Base-by-base conservation (phyloP, 2,329 filamentous ascomycete genomes). In the Hortaea werneckii region DNA sequence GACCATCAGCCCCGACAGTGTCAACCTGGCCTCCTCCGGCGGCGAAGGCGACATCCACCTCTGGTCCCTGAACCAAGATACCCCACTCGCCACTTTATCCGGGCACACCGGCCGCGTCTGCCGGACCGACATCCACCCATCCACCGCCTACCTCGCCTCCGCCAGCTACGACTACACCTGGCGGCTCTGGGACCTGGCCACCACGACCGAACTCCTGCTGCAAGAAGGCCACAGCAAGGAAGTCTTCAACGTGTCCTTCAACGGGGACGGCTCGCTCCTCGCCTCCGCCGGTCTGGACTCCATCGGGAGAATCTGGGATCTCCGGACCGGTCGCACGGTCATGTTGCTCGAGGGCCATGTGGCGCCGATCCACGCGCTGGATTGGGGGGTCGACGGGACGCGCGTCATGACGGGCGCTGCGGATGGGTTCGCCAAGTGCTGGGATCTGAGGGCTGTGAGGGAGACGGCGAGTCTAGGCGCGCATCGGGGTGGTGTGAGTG, bases 371-470 rank as follows among this genome's bases (percentile, higher is more conserved):
- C 89, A 94, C 59, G 88, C 83, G 0, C 72, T 96, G 5, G 89
- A 95, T 65, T 98, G 94, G 92, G 82, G 85, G 47, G 77, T 82
- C 0, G 92, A 98, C 61, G 88, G 90, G 5, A 83, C 95, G 64
- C 80, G 92, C n/a, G 79, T 96, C 6, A 72, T 96, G n/a, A 88
- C 88, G 0, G 89, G 88, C 1, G 94, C 88, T 10, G 87, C 83
- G 2, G 92, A 98, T 61, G 90, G 90, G 12, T 96, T 92, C 78
- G 82, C 95, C 59, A 96, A 95, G 66, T 95, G 90, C 67, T 98
- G 92, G 92, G 92, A 98, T 62, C 76, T 98, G 43, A 81, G 92
- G 40, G 90, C 92, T 58, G 89, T 96, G 41, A 79, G 85, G 56
- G 82, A 82, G 52, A 83, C 79, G 0, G 90, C 87, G 9, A 86